A percentile compares a stretch with the other conserved stretches of the same genome.
phyloP scores from a whole-genome alignment of 352 stramenopile genomes.

The Phytophthora colocasiae region DNA sequence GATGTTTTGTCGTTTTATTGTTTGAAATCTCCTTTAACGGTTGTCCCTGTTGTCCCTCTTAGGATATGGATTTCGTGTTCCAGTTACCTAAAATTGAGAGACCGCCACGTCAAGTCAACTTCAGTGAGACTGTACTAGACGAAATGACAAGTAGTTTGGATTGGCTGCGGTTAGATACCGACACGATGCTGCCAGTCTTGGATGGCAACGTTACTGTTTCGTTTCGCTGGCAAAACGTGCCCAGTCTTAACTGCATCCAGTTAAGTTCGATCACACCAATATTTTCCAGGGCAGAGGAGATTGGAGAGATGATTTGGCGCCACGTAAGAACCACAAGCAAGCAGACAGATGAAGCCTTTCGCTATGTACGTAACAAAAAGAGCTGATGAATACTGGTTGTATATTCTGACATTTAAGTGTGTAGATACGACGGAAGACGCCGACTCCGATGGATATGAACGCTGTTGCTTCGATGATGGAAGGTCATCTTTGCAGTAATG shows the following conservation, averaged over 20 bases:
- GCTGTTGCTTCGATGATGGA: constrained; percentile 12
- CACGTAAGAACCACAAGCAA: constrained; percentile 12
- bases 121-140: constrained; percentile 8
- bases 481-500: constrained; percentile 4
- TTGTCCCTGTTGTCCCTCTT: neutral
- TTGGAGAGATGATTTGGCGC: constrained; percentile 21
- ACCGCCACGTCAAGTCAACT: neutral
- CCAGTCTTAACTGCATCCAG: constrained; percentile 3
- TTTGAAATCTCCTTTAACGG: neutral
- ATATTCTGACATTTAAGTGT: neutral
- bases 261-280: constrained; percentile 31
- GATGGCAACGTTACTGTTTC: constrained; percentile 5
- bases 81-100: constrained; percentile 4
- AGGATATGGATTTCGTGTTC: constrained; percentile 24
- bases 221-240: constrained; percentile 3
- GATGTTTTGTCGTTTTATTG: neutral
- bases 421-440: constrained; percentile 3
- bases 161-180: constrained; percentile 12
- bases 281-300: constrained; percentile 1
- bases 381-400: neutral
- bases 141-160: constrained; percentile 14
- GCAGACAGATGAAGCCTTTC: constrained; percentile 12
- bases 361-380: constrained; percentile 12
- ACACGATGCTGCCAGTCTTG: constrained; percentile 4
- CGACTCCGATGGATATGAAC: constrained; percentile 25